Base-by-base conservation (phyloP, 78 protist species). In the Polysphondylium violaceum region DNA sequence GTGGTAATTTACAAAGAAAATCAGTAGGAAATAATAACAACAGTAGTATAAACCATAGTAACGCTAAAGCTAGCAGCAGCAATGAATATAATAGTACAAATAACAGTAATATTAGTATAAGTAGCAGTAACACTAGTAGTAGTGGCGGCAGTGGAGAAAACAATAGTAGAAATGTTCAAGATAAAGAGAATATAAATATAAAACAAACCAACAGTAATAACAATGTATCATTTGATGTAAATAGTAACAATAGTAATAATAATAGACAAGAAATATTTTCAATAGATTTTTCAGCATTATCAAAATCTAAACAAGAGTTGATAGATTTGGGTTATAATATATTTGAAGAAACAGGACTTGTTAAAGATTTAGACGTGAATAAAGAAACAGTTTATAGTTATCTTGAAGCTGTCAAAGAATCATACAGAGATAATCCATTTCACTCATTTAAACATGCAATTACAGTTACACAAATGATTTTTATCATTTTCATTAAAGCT, bases 391-490 rank as follows among this genome's bases (percentile, higher is more conserved):
- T 65, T 8, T 11, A 38, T 11, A 2, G 50, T 11, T 78, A 64
- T 25, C 40, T 78, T 12, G 11, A 44, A 47, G 38, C 21, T 16
- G 88, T 78, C 1, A 1, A 69, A 36, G 40, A 40, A 23, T 47
- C 51, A 19, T 87, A 87, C 40, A 36, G 93, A 44, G 63, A 65
- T 40, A 87, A 87, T 3, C 93, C 93, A 38, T 87, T 75, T 43
- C 93, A 87, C 44, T 75, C 83, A 29, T 87, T 87, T 61, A 61
- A 87, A 43, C 93, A 87, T 41, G 93, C 93, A 31, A 72, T 87
- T 27, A 72, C 83, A 12, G 93, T 87, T 17, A 67, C 93, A 4
- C 93, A 87, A 61, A 87, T 76, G 44, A 29, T 74, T 40, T 87
- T 87, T 68, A 29, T 75, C 33, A 87, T 87, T 21, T 44, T 87